A percentile compares a stretch with the other conserved stretches of the same genome.
Conservation (phyloP, 305 asterid genomes). For the Petunia hybrid region DNA sequence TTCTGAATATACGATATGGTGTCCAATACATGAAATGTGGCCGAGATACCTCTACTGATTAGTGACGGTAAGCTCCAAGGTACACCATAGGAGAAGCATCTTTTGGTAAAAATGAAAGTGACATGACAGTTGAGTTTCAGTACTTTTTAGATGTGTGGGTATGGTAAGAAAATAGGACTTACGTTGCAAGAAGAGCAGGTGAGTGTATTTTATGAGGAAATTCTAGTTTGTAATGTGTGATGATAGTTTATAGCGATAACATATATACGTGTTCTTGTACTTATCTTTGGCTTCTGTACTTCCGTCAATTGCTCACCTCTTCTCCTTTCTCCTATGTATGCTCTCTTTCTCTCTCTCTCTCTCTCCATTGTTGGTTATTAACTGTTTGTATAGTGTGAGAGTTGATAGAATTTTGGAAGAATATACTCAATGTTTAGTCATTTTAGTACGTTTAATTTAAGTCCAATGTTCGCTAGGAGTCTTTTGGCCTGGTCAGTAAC, state of each 20-base stretch:
- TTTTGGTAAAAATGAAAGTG: conserved; percentile 3
- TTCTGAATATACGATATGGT: not conserved
- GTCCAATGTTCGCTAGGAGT: too few relatives aligned
- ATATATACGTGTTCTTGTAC: not conserved
- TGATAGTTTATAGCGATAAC: not conserved
- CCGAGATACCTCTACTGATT: not conserved
- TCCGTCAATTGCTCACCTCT: too few relatives aligned
- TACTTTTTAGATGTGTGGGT: not conserved
- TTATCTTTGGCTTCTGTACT: not conserved
- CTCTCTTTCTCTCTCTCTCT: not conserved
- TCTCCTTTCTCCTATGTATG: too few relatives aligned
- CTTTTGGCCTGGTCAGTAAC: too few relatives aligned
- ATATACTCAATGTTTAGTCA: not conserved
- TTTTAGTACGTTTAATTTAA: too few relatives aligned
- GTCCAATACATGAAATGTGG: not conserved
- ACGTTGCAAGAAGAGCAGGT: not conserved
- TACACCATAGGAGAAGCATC: not conserved
- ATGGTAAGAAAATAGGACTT: conserved; percentile 6
- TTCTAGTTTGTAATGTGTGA: conserved; percentile 6
- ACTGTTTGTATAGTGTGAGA: not conserved
- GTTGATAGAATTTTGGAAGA: not conserved
- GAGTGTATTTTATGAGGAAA: not conserved
- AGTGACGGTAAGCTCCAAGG: not conserved
- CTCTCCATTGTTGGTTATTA: not conserved
- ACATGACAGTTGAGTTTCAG: not conserved